These are phyloP conservation scores for Silene noctiflora DNA, from an alignment of 179 eudicot species.

Conservation along the genomic window DNA sequence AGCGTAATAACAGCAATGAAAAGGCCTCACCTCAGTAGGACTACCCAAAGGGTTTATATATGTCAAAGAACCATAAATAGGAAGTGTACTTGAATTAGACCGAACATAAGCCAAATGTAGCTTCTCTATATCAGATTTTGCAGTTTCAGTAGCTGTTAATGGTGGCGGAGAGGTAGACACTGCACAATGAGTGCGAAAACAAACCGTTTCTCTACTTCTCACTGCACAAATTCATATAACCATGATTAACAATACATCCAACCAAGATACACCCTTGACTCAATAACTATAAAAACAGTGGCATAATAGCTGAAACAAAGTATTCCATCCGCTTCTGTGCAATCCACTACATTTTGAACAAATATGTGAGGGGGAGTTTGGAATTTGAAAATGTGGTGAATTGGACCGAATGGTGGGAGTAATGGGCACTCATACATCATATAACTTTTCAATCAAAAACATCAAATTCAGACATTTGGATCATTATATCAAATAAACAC, in stretches of 20 bases:
- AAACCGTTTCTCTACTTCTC: conserved; percentile 50
- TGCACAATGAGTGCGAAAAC: conserved; percentile 55
- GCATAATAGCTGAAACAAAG: neutral
- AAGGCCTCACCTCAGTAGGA: conserved; percentile 47
- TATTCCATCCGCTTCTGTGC: too few relatives aligned
- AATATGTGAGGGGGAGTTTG: too few relatives aligned
- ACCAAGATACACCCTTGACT: neutral
- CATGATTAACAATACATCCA: neutral
- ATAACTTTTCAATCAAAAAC: neutral
- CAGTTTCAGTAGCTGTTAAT: conserved; percentile 39
- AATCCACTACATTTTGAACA: too few relatives aligned
- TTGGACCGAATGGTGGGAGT: neutral
- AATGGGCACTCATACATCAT: neutral
- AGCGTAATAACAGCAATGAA: neutral
- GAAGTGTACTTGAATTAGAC: conserved; percentile 47
- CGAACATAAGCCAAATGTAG: conserved; percentile 52
- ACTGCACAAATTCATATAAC: conserved; percentile 44
- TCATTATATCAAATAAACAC: neutral
- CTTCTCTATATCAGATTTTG: conserved; percentile 58
- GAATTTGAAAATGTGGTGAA: too few relatives aligned
- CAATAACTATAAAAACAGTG: neutral
- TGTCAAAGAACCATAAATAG: conserved; percentile 41
- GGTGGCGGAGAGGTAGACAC: conserved; percentile 52
- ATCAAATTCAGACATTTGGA: neutral
- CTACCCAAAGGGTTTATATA: conserved; percentile 36